Conservation (phyloP, 106 monocot species). For the Vanilla planifolia region DNA sequence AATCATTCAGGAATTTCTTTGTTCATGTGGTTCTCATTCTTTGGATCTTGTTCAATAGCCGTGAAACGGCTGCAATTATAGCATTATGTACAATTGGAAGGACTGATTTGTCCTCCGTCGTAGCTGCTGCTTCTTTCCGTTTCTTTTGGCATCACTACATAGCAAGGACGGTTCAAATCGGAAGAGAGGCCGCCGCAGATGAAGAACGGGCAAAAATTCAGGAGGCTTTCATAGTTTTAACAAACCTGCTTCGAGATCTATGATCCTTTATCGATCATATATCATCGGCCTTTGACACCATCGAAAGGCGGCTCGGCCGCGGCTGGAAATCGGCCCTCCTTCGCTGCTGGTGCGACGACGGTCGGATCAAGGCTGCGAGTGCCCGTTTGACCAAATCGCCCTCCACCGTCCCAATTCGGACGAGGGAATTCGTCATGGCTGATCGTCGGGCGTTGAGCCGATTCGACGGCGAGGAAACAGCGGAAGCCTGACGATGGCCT, state of each 20-base stretch:
- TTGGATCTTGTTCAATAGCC: background rate
- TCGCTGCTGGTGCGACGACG: slow-evolving; percentile 73
- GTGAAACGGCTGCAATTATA: background rate
- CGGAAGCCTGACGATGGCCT: background rate
- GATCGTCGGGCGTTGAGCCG: slow-evolving; percentile 58
- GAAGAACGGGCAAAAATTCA: background rate
- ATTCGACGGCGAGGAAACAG: slow-evolving; percentile 31
- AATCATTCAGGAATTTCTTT: background rate
- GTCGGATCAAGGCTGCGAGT: slow-evolving; percentile 71
- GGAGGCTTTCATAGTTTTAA: slow-evolving; percentile 9
- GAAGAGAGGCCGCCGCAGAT: background rate
- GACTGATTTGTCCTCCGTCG: slow-evolving; percentile 1
- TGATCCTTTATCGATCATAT: slow-evolving; percentile 12
- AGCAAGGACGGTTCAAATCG: background rate
- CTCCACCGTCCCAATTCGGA: slow-evolving; percentile 82
- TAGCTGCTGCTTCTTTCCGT: background rate
- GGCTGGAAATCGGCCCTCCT: slow-evolving; percentile 59
- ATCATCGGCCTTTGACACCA: slow-evolving; percentile 60
- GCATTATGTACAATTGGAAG: slow-evolving; percentile 5
- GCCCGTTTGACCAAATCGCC: slow-evolving; percentile 76
- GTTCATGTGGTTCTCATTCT: slow-evolving; percentile 3
- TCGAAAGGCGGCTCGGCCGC: slow-evolving; percentile 68
- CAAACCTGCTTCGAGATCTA: slow-evolving; percentile 31
- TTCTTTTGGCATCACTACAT: background rate
- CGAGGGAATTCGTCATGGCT: slow-evolving; percentile 88